These are phyloP conservation scores for Haberlea rhodopensis DNA, from an alignment of 257 asterid species.

Conservation along the genomic window DNA sequence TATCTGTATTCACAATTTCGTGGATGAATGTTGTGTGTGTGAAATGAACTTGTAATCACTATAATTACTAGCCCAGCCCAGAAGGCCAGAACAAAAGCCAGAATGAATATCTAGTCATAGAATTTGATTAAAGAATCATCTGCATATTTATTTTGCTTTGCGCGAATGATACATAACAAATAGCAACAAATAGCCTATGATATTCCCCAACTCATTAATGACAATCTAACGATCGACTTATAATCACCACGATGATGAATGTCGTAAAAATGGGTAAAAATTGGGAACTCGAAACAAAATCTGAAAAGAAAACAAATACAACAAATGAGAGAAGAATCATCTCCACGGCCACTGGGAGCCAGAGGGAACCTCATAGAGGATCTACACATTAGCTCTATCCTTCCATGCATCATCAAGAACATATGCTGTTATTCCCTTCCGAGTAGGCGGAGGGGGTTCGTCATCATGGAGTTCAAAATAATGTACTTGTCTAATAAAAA, in stretches of 20 bases:
- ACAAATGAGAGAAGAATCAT: background rate
- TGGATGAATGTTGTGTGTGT: background rate
- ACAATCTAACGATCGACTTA: background rate
- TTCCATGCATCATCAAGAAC: background rate
- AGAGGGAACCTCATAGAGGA: background rate
- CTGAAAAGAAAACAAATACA: background rate
- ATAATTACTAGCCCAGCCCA: background rate
- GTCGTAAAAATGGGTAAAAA: background rate
- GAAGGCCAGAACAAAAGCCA: background rate
- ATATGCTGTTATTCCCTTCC: background rate
- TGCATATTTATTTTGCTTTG: background rate
- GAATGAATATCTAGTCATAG: background rate
- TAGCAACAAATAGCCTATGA: background rate
- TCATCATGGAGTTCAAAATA: background rate
- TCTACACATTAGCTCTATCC: background rate
- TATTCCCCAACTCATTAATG: background rate
- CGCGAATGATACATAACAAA: background rate
- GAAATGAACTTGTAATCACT: background rate
- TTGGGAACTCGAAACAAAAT: background rate
- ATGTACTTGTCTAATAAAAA: background rate
- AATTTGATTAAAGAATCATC: background rate
- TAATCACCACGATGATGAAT: background rate
- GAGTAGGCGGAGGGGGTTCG: background rate
- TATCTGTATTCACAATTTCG: background rate
- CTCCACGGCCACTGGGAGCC: background rate